Evolutionary conservation across 495 filamentous ascomycete genomes (phyloP), one percentile per base, ranked within the genome.

Genomic region (Xylaria nigripes): DNA sequence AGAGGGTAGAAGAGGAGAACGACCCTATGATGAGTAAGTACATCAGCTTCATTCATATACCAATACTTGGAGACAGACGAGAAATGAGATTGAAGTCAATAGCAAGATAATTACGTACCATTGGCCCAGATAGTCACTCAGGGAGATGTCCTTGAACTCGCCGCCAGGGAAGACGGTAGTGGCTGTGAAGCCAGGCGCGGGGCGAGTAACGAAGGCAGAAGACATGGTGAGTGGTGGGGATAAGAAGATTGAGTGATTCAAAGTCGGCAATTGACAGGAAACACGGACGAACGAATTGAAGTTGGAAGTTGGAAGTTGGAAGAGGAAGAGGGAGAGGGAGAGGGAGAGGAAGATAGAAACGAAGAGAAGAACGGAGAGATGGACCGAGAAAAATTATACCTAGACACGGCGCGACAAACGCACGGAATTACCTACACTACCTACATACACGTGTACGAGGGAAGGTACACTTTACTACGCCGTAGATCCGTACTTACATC

Each of bases 121-220:
- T 57, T 65, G 59, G 24, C 65, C 60, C 13, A 56, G 60, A 24
- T 64, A 68, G 40, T 64, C 62, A 16, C 61, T 63, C 27, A 63
- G 45, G n/a, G 59, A 67, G 60, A 62, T 58, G 67, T 74, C 73
- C 66, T 72, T 72, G 59, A 76, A 76, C 57, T 66, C 63, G 47
- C 61, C 61, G 41, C 73, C 73, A 29, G 74, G 65, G 58, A 76
- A 69, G 50, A 76, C 67, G 45, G 73, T 75, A 44, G 70, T 75
- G 38, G 69, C 72, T 41, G 62, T 73, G 62, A 76, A 80, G 55
- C 60, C 64, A 40, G 77, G 77, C 50, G 77, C 77, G 52, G 74
- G 77, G 24, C 76, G 70, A 58, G 78, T 76, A 24, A 80, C 74
- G 36, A 74, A 76, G 27, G 72, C 76, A 55, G 60, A 48, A 50